Conservation (phyloP, 1,284 basidiomycete genomes). For the Clitocybe nebularis region DNA sequence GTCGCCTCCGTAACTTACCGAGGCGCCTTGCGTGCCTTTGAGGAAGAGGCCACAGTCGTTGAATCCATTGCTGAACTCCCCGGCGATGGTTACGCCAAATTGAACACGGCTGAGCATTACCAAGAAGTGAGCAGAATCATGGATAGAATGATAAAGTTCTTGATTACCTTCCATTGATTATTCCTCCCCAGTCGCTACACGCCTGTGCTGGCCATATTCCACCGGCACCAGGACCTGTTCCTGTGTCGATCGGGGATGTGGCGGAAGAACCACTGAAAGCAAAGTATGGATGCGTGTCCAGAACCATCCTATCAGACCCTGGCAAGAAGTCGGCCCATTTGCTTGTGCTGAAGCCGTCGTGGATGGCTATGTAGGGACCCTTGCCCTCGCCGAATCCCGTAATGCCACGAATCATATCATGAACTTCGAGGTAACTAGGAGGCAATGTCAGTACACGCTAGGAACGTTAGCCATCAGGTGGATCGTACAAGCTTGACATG, state of each 20-base stretch:
- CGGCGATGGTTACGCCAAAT: slow-evolving; percentile 68
- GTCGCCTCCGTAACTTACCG: slow-evolving; percentile 43
- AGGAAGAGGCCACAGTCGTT: slow-evolving; percentile 72
- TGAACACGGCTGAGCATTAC: slow-evolving; percentile 33
- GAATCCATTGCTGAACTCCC: slow-evolving; percentile 64
- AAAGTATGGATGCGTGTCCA: slow-evolving; percentile 81
- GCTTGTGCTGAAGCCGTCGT: slow-evolving; percentile 70
- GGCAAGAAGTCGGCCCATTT: slow-evolving; percentile 69
- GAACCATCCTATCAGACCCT: slow-evolving; percentile 72
- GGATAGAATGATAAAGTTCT: too few species aligned
- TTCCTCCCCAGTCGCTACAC: slow-evolving; percentile 50
- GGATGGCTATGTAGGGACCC: slow-evolving; percentile 78
- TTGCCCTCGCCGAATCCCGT: slow-evolving; percentile 76
- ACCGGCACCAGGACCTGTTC: slow-evolving; percentile 35
- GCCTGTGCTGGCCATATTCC: slow-evolving; percentile 51
- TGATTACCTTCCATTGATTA: slow-evolving; percentile 42
- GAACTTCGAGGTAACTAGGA: slow-evolving; percentile 65
- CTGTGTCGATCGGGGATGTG: slow-evolving; percentile 37
- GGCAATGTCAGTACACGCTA: background rate
- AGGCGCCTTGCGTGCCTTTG: slow-evolving; percentile 46
- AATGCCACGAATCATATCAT: slow-evolving; percentile 72
- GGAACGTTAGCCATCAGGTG: too few species aligned
- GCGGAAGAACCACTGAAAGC: slow-evolving; percentile 52
- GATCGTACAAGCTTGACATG: slow-evolving; percentile 52
- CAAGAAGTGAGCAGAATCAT: too few species aligned